Conservation (phyloP, 192 early-diverging fungal genomes). For the Spizellomyces sp. region DNA sequence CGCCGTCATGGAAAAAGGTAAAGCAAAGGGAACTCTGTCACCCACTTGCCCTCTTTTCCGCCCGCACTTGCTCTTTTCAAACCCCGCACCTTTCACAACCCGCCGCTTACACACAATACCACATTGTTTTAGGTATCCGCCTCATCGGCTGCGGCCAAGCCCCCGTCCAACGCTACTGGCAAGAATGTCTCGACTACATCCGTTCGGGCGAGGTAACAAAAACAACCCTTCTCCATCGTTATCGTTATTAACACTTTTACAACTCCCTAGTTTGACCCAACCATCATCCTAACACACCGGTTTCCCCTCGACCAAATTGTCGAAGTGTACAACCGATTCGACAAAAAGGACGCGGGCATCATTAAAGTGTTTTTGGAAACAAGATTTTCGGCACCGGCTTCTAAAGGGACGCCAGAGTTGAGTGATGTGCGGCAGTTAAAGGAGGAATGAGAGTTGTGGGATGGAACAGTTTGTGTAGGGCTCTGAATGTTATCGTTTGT, state of each 20-base stretch:
- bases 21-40: background rate
- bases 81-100: too few relatives aligned
- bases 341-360: conserved; percentile 52
- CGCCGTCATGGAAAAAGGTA: conserved; percentile 34
- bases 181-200: conserved; percentile 39
- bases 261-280: conserved; percentile 42
- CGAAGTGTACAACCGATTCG: conserved; percentile 51
- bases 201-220: conserved; percentile 11
- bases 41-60: background rate
- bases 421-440: background rate
- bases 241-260: background rate
- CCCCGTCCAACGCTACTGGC: conserved; percentile 55
- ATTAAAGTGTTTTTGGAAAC: conserved; percentile 53
- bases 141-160: conserved; percentile 47
- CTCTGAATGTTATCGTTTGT: too few relatives aligned
- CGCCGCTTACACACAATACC: too few relatives aligned
- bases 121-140: conserved; percentile 1
- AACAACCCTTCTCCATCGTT: background rate
- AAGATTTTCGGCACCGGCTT: conserved; percentile 4
- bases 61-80: too few relatives aligned
- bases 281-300: conserved; percentile 51
- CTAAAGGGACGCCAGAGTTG: background rate
- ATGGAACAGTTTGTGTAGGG: too few relatives aligned
- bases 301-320: conserved; percentile 44
- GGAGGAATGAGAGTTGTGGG: too few relatives aligned